Percentiles rank a stretch among this genome's conserved stretches.
phyloP scores from a whole-genome alignment of 2,329 filamentous ascomycete species.

The Exophiala sp. region DNA sequence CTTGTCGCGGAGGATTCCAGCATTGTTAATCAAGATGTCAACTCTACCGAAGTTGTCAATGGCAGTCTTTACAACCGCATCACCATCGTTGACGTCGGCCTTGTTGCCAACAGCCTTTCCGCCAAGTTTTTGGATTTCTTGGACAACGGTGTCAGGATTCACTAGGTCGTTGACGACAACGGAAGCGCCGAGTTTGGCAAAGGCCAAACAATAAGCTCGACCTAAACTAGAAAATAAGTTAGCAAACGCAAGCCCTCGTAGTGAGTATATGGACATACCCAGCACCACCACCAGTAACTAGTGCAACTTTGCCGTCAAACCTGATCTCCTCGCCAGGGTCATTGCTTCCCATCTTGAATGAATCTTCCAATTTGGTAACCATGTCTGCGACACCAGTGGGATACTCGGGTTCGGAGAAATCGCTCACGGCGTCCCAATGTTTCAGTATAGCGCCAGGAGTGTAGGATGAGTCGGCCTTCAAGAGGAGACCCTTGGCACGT shows the following conservation, averaged over 20 bases:
- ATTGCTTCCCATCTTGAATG: slow-evolving; percentile 71
- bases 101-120: slow-evolving; percentile 91
- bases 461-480: slow-evolving; percentile 83
- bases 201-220: slow-evolving; percentile 82
- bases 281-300: slow-evolving; percentile 83
- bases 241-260: slow-evolving; percentile 25
- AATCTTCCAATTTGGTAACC: slow-evolving; percentile 77
- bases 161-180: slow-evolving; percentile 95
- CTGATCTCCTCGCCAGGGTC: slow-evolving; percentile 69
- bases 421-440: slow-evolving; percentile 82
- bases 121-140: slow-evolving; percentile 85
- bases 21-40: slow-evolving; percentile 96
- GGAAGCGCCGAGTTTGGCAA: slow-evolving; percentile 77
- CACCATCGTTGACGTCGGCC: slow-evolving; percentile 88
- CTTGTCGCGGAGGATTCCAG: slow-evolving; percentile 96
- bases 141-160: slow-evolving; percentile 84
- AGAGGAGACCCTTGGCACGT: slow-evolving; percentile 79
- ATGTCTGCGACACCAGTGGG: slow-evolving; percentile 86
- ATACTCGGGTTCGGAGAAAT: slow-evolving; percentile 81
- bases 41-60: slow-evolving; percentile 92
- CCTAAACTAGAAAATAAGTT: slow-evolving; percentile 61
- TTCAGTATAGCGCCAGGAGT: slow-evolving; percentile 83
- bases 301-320: slow-evolving; percentile 79
- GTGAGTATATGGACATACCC: slow-evolving; percentile 49
- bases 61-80: slow-evolving; percentile 83